Base-by-base conservation (phyloP, 1,284 basidiomycete species). In the Binderoboletus segoi region DNA sequence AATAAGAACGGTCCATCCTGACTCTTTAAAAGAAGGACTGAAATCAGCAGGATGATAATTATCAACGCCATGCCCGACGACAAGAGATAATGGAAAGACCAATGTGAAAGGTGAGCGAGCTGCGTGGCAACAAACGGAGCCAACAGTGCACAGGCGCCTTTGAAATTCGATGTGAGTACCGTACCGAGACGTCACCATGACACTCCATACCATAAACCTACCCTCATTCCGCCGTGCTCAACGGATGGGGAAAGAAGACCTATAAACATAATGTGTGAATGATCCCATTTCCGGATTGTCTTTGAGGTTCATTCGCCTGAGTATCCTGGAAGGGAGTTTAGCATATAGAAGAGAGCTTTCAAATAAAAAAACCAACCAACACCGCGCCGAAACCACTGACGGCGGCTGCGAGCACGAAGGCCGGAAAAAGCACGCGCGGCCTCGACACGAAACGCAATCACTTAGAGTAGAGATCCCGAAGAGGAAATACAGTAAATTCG, bases 31-130 rank as follows among this genome's bases (percentile, higher is more conserved):
- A 77, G 74, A 73, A 89, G 87, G 3, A 84, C 79, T 4, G 67
- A 53, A 12, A 77, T 53, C 4, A 88, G 66, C 4, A 75, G 28
- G 4, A 75, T 28, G 0, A 73, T 69, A 50, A 83, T 86, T 15
- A 73, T 48, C 3, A 80, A 48, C 0, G 83, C 81, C n/a, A 91
- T 63, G 3, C 80, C 82, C 1, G 89, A 72, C 0, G 85, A 86
- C 11, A 75, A 73, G 4, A 88, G 68, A 66, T 82, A 91, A 68
- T 89, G 84, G 64, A 82, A 84, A 8, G 86, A 88, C 79, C 84
- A 85, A 51, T 69, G 73, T 2, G 53, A 63, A 24, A 76, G 61
- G 51, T 76, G 73, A 1, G 83, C 71, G 61, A 89, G 88, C 44
- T 85, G 82, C 0, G 86, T 89, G 0, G 86, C 77, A 3, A 82